Evolutionary conservation across 139 green algal species (phyloP).

Genomic region (Chlorella vulgaris): DNA sequence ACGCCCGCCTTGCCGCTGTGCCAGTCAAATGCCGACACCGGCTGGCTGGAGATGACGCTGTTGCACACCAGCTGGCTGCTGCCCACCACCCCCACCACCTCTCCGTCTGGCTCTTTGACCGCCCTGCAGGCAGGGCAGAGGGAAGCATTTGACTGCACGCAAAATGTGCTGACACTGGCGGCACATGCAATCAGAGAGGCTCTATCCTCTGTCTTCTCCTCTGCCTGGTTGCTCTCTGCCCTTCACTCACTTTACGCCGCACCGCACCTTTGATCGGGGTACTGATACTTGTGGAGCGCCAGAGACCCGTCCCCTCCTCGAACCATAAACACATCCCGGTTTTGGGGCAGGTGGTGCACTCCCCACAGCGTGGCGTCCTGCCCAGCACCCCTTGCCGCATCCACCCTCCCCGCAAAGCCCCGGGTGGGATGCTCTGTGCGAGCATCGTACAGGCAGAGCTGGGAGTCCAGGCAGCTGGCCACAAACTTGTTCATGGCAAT

Average conservation of each 20-base stretch:
- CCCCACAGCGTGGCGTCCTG: conserved; percentile 20
- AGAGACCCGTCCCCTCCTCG: conserved; percentile 78
- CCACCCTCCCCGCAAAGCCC: conserved; percentile 76
- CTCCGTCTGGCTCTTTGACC: conserved; percentile 70
- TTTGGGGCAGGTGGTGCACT: conserved; percentile 79
- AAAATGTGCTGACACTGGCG: too few relatives aligned
- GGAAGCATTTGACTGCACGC: too few relatives aligned
- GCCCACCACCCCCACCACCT: conserved; percentile 75
- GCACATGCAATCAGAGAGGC: too few relatives aligned
- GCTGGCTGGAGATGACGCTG: too few relatives aligned
- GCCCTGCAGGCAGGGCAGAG: conserved; percentile 19
- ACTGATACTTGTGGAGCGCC: conserved; percentile 91
- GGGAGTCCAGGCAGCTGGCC: conserved; percentile 79
- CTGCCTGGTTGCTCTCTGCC: background rate
- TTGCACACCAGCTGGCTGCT: too few relatives aligned
- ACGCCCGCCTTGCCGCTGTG: conserved; percentile 84
- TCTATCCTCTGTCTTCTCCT: background rate
- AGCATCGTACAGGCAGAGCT: conserved; percentile 85
- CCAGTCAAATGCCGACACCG: conserved; percentile 85
- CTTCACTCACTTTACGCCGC: conserved; percentile 12
- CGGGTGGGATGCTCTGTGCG: conserved; percentile 77
- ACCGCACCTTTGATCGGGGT: conserved; percentile 84
- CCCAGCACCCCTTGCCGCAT: conserved; percentile 29
- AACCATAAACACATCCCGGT: conserved; percentile 85
- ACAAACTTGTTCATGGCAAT: conserved; percentile 98